Conservation (phyloP, 148 eudicot genomes). For the Heliamphora exappendiculata region DNA sequence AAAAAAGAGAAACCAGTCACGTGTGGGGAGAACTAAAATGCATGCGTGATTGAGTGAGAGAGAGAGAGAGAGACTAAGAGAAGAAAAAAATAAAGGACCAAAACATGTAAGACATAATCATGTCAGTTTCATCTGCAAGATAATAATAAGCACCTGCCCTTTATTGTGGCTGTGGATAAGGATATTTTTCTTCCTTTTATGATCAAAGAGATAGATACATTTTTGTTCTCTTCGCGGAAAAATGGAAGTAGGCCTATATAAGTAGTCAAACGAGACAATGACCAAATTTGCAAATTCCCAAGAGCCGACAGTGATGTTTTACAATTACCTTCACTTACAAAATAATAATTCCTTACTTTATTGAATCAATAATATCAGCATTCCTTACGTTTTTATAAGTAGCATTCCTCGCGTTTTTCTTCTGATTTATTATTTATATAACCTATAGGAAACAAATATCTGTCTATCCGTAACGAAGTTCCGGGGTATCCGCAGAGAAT, state of each 20-base stretch:
- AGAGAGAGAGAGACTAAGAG: too few species aligned
- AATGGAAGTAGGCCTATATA: constrained; percentile 4
- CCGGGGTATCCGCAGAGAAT: not conserved
- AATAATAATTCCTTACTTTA: not conserved
- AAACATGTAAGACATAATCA: too few species aligned
- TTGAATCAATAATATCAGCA: not conserved
- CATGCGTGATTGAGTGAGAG: too few species aligned
- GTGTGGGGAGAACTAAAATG: too few species aligned
- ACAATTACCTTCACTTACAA: not conserved
- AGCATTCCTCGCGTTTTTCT: constrained; percentile 26
- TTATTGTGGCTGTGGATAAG: too few species aligned
- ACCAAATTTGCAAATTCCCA: constrained; percentile 68
- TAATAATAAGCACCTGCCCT: too few species aligned
- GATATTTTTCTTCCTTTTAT: too few species aligned
- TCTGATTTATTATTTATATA: constrained; percentile 49
- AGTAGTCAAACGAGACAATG: constrained; percentile 37
- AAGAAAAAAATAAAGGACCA: too few species aligned
- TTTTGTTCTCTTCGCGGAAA: too few species aligned
- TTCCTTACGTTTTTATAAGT: not conserved
- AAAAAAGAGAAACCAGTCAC: not conserved
- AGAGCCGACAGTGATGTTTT: constrained; percentile 16
- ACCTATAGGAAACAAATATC: constrained; percentile 31
- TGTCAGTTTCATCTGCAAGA: too few species aligned
- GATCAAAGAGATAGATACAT: too few species aligned
- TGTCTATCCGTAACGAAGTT: not conserved